phyloP scores from a whole-genome alignment of 2,329 filamentous ascomycete species.

The Fusarium pseudocircinatum region DNA sequence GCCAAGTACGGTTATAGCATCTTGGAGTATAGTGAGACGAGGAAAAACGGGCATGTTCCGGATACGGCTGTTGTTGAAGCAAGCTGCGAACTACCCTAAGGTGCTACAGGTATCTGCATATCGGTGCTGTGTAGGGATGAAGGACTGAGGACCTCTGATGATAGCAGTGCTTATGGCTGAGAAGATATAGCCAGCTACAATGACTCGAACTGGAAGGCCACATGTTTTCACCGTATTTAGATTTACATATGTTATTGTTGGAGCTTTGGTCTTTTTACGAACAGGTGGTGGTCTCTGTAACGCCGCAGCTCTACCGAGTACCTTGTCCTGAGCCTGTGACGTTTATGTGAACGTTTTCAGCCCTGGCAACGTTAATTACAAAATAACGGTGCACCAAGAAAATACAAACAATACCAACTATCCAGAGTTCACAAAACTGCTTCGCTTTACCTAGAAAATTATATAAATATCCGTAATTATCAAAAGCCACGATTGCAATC shows the following conservation, averaged over 20 bases:
- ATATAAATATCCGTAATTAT: neutral
- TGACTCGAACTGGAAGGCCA: neutral
- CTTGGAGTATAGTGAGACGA: neutral
- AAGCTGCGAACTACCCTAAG: constrained; percentile 2
- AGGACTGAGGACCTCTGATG: neutral
- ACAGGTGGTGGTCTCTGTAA: constrained; percentile 15
- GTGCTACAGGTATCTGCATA: neutral
- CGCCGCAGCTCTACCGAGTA: constrained; percentile 29
- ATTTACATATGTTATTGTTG: neutral
- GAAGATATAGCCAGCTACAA: neutral
- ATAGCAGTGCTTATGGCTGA: neutral
- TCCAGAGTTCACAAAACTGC: neutral
- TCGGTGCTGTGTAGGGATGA: neutral
- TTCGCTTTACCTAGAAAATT: neutral
- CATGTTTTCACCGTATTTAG: neutral
- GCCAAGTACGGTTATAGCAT: constrained; percentile 5
- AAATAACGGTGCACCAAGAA: neutral
- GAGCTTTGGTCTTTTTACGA: constrained; percentile 6
- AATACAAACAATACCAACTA: neutral
- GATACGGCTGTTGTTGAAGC: neutral
- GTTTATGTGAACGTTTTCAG: neutral
- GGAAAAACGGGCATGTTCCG: constrained; percentile 28
- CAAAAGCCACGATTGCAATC: constrained; percentile 29
- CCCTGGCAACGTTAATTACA: neutral
- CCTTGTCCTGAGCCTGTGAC: neutral